Percentiles rank a stretch among this genome's conserved stretches.
phyloP scores from a whole-genome alignment of 78 protist genomes.

The Dictyostelium capitatum region DNA sequence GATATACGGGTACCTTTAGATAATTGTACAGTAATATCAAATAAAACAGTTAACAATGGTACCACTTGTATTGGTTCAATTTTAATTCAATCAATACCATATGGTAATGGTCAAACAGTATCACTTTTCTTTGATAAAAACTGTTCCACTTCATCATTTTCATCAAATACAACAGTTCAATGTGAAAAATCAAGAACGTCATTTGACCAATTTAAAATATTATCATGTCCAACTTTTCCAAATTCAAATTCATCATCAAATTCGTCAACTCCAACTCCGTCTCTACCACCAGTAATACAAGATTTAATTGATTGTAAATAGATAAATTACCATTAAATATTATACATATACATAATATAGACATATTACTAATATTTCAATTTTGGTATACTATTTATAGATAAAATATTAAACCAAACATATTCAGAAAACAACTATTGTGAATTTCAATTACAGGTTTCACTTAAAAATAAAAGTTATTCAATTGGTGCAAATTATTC shows the following conservation, averaged over 20 bases:
- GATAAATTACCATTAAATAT: too few species aligned
- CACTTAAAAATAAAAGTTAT: background rate
- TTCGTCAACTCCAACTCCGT: background rate
- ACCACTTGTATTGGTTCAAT: background rate
- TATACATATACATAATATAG: too few species aligned
- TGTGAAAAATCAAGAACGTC: background rate
- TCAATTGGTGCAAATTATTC: background rate
- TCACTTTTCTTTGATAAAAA: too few species aligned
- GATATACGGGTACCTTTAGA: too few species aligned
- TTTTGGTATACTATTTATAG: too few species aligned
- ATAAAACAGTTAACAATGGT: too few species aligned
- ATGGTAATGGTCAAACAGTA: too few species aligned
- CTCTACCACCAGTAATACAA: background rate
- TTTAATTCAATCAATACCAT: background rate
- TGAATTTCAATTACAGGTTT: background rate
- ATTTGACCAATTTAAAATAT: background rate
- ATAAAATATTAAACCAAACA: conserved; percentile 5
- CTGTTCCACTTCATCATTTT: too few species aligned
- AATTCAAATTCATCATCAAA: background rate
- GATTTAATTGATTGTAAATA: background rate
- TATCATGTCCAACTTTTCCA: background rate
- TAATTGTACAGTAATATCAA: too few species aligned
- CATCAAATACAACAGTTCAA: too few species aligned
- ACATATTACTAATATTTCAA: too few species aligned
- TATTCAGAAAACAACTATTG: conserved; percentile 1